Percentiles rank a stretch among this genome's conserved stretches.
These are phyloP conservation scores for Begonia peltatifolia DNA, from an alignment of 306 rosid species.

Conservation along the genomic window DNA sequence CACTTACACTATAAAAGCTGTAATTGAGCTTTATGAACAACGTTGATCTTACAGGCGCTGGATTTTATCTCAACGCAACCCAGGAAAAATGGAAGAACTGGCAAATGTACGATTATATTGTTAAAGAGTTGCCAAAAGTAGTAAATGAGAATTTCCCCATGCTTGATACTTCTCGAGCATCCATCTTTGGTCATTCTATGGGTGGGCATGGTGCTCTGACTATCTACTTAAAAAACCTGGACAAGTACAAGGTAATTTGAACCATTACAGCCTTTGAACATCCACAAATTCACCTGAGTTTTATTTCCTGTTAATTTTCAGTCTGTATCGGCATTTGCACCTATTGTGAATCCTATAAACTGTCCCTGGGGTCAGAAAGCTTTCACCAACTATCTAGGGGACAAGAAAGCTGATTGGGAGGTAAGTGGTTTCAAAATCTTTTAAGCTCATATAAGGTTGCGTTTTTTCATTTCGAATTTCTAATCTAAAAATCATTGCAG, in stretches of 20 bases:
- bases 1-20: neutral
- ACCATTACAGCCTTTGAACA: too few relatives aligned
- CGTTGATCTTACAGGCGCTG: conserved; percentile 56
- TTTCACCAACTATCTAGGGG: conserved; percentile 76
- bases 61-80: conserved; percentile 89
- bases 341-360: conserved; percentile 63
- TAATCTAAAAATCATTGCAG: conserved; percentile 32
- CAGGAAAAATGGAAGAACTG: conserved; percentile 98
- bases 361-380: conserved; percentile 95
- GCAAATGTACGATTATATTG: conserved; percentile 94
- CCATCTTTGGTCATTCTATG: conserved; percentile 92
- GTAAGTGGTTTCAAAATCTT: conserved; percentile 21
- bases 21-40: neutral
- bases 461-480: conserved; percentile 6
- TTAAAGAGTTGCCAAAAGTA: conserved; percentile 74
- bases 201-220: conserved; percentile 96
- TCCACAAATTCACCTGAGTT: too few relatives aligned
- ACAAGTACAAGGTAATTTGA: conserved; percentile 64
- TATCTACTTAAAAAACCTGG: conserved; percentile 66
- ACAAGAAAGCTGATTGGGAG: conserved; percentile 76
- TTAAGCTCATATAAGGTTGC: neutral
- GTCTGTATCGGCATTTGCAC: conserved; percentile 90
- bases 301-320: conserved; percentile 15
- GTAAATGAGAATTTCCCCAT: conserved; percentile 56
- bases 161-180: conserved; percentile 71